These are phyloP conservation scores for Hordeum marinum DNA, from an alignment of 176 grass and related monocot species.

Conservation along the genomic window DNA sequence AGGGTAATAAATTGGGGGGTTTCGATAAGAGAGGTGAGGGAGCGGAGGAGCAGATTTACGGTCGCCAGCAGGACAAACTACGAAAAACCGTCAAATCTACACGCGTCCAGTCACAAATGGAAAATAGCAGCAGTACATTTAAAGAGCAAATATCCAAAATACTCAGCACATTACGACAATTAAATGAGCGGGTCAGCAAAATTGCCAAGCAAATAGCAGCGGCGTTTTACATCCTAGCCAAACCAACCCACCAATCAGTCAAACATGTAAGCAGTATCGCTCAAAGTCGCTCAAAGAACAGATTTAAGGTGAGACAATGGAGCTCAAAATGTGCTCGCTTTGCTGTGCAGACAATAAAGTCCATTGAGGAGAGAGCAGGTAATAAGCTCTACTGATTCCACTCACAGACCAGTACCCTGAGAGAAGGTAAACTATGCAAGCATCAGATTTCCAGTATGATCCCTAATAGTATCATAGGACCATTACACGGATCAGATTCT, in stretches of 20 bases:
- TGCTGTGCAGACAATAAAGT: conserved; percentile 17
- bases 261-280: not conserved
- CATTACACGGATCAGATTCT: not conserved
- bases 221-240: not conserved
- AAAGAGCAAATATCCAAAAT: not conserved
- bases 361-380: not conserved
- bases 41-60: not conserved
- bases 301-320: not conserved
- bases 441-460: not conserved
- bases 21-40: not conserved
- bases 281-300: not conserved
- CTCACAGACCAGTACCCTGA: not conserved
- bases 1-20: not conserved
- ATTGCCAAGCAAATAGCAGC: not conserved
- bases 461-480: not conserved
- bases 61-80: not conserved
- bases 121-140: not conserved
- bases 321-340: conserved; percentile 31
- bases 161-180: not conserved
- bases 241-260: conserved; percentile 18
- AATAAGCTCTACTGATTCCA: not conserved
- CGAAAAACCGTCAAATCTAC: not conserved
- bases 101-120: not conserved
- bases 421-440: not conserved
- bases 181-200: not conserved